Percentiles rank a stretch among this genome's conserved stretches.
These are phyloP conservation scores for Parmales sp. DNA, from an alignment of 108 stramenopile genomes.

Conservation along the genomic window DNA sequence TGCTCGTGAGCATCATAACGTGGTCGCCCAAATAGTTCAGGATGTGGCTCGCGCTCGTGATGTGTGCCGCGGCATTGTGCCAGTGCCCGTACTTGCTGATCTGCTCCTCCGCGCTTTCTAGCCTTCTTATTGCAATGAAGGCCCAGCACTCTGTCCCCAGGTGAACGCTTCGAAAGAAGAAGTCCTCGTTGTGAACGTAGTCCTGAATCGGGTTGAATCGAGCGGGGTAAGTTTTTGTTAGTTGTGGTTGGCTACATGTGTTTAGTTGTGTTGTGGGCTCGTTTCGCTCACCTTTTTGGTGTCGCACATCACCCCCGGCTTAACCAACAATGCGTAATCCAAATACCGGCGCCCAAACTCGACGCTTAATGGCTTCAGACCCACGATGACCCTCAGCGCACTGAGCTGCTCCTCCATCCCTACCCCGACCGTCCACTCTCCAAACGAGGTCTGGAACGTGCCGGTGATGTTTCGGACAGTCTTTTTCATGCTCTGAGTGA, in stretches of 20 bases:
- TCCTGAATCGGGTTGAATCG: no score
- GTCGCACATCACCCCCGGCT: slow-evolving; percentile 10
- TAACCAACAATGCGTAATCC: slow-evolving; percentile 15
- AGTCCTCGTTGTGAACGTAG: slow-evolving; percentile 26
- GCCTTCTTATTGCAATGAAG: slow-evolving; percentile 12
- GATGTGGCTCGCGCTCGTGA: slow-evolving; percentile 14
- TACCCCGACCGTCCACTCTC: slow-evolving; percentile 26
- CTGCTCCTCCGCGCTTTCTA: slow-evolving; percentile 10
- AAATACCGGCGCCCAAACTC: slow-evolving; percentile 14
- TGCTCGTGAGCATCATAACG: slow-evolving; percentile 26
- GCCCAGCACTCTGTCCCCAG: slow-evolving; percentile 30
- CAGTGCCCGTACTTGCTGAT: slow-evolving; percentile 10
- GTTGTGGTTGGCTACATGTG: no score
- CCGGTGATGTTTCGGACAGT: slow-evolving; percentile 24
- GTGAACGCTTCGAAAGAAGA: slow-evolving; percentile 26
- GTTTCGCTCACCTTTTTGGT: slow-evolving; percentile 10
- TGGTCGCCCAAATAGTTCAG: slow-evolving; percentile 24
- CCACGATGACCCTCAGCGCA: slow-evolving; percentile 16
- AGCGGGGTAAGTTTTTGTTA: no score
- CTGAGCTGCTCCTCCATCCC: slow-evolving; percentile 25
- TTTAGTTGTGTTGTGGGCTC: no score
- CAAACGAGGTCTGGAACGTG: slow-evolving; percentile 17
- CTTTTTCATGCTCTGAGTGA: slow-evolving; percentile 19
- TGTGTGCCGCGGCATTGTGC: slow-evolving; percentile 17
- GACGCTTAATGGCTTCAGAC: slow-evolving; percentile 11